phyloP scores from a whole-genome alignment of 805 yeast genomes.

The Yamadazyma sp. region DNA sequence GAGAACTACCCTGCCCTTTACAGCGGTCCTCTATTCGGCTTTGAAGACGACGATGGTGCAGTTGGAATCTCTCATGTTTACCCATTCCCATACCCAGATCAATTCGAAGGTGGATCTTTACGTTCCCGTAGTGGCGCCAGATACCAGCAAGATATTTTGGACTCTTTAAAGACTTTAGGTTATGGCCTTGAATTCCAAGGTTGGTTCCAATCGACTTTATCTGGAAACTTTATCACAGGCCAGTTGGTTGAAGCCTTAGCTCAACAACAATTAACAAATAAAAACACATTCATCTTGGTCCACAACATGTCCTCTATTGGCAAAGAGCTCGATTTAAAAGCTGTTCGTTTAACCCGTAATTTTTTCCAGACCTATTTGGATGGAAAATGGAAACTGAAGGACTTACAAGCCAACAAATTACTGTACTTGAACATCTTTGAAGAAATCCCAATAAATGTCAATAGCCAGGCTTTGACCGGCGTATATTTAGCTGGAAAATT shows the following conservation, averaged over 20 bases:
- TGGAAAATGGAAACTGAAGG: slow-evolving; percentile 65
- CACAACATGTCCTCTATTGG: slow-evolving; percentile 71
- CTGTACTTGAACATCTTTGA: slow-evolving; percentile 66
- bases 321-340: slow-evolving; percentile 66
- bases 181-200: slow-evolving; percentile 73
- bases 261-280: slow-evolving; percentile 56
- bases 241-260: slow-evolving; percentile 69
- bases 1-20: slow-evolving; percentile 61
- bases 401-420: slow-evolving; percentile 57
- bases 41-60: slow-evolving; percentile 55
- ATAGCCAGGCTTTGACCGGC: slow-evolving; percentile 67
- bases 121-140: slow-evolving; percentile 59
- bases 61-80: slow-evolving; percentile 59
- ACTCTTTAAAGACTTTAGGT: slow-evolving; percentile 56
- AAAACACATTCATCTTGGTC: slow-evolving; percentile 56
- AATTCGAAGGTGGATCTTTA: slow-evolving; percentile 61
- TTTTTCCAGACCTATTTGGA: slow-evolving; percentile 58
- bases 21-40: slow-evolving; percentile 75
- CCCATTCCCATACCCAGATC: slow-evolving; percentile 69
- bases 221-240: slow-evolving; percentile 68
- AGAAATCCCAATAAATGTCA: slow-evolving; percentile 65
- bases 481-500: slow-evolving; percentile 42
- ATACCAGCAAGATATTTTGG: slow-evolving; percentile 68
- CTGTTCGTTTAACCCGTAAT: slow-evolving; percentile 62
- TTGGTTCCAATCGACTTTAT: slow-evolving; percentile 71